These are phyloP conservation scores for Venturia effusa DNA, from an alignment of 2,329 filamentous ascomycete genomes.

Conservation along the genomic window DNA sequence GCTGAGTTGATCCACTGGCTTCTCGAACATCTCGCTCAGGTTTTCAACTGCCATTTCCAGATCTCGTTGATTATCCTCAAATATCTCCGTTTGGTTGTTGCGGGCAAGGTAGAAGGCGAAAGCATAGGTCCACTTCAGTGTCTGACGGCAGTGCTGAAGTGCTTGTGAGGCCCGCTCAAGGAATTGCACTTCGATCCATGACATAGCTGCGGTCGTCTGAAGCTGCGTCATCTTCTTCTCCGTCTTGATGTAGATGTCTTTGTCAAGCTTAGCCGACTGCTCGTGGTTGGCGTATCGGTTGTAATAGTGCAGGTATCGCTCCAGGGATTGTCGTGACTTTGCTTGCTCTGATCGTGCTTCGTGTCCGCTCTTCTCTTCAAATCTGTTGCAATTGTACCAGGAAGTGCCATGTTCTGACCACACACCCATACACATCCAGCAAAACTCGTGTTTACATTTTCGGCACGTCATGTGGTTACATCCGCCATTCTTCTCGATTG, in stretches of 20 bases:
- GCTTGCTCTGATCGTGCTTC: constrained; percentile 90
- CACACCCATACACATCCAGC: constrained; percentile 99
- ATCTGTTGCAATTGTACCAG: constrained; percentile 99
- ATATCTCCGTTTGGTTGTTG: constrained; percentile 94
- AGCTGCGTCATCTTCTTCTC: constrained; percentile 99
- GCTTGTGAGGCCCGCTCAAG: constrained; percentile 87
- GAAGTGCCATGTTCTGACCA: constrained; percentile 98
- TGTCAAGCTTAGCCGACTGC: constrained; percentile 91
- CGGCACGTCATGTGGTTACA: constrained; percentile 98
- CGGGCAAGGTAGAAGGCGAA: constrained; percentile 96
- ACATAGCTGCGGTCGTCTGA: constrained; percentile 88
- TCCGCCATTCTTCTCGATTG: constrained; percentile 96
- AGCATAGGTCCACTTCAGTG: constrained; percentile 97
- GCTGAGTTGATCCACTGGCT: constrained; percentile 76
- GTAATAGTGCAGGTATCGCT: constrained; percentile 98
- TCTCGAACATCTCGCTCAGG: constrained; percentile 98
- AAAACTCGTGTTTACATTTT: constrained; percentile 94
- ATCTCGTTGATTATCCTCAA: constrained; percentile 98
- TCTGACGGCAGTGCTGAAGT: constrained; percentile 93
- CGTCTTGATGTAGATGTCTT: constrained; percentile 89
- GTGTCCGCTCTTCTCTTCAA: constrained; percentile 86
- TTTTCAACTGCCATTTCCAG: constrained; percentile 95
- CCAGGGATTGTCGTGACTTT: constrained; percentile 76
- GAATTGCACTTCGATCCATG: constrained; percentile 99
- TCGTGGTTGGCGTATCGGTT: constrained; percentile 99